A percentile compares a stretch with the other conserved stretches of the same genome.
phyloP scores from a whole-genome alignment of 1,284 basidiomycete species.

The Blastosporella zonata region DNA sequence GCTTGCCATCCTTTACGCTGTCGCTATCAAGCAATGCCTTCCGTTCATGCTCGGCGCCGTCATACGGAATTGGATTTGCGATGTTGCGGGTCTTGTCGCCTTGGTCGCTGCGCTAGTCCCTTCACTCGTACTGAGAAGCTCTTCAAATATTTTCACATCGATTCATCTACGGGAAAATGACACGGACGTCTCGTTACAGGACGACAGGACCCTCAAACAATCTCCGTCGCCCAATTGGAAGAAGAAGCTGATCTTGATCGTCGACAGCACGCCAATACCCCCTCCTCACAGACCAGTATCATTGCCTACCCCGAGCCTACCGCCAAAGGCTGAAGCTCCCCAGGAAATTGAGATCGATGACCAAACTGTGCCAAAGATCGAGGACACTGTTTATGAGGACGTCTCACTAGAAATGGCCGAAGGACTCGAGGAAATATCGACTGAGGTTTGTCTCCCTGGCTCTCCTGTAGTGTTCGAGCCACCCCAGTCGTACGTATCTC shows the following conservation, averaged over 20 bases:
- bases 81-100: conserved; percentile 6
- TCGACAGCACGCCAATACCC: not conserved
- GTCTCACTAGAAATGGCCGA: no score
- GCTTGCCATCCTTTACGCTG: conserved; percentile 4
- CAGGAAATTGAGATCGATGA: no score
- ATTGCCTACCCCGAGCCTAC: no score
- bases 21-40: conserved; percentile 1
- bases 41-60: not conserved
- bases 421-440: no score
- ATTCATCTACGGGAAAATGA: conserved; percentile 1
- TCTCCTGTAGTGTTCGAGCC: no score
- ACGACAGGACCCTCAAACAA: not conserved
- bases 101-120: conserved; percentile 5
- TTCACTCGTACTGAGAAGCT: not conserved
- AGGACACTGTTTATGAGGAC: no score
- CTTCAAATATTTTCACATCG: not conserved
- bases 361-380: no score
- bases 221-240: not conserved
- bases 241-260: not conserved
- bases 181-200: not conserved
- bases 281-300: no score
- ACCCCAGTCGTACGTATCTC: no score
- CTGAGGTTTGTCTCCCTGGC: no score
- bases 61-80: conserved; percentile 1
- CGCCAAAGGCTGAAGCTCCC: no score